These are phyloP conservation scores for Amesomyces nigricolor DNA, from an alignment of 2,329 filamentous ascomycete genomes.

Conservation along the genomic window DNA sequence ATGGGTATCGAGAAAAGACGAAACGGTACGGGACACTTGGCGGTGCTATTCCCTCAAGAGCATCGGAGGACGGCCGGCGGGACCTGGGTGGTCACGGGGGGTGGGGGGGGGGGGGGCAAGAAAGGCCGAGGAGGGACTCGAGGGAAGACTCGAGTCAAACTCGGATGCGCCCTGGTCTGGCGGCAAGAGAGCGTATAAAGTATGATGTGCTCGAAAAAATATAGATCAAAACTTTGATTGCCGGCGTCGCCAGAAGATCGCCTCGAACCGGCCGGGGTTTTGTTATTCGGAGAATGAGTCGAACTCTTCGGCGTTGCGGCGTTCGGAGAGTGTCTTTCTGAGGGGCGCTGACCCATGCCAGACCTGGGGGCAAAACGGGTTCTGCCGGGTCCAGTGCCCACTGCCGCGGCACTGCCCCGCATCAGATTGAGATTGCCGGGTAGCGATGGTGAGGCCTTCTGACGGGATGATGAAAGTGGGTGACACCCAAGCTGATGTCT, in stretches of 20 bases:
- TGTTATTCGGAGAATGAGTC: neutral
- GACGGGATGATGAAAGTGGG: constrained; percentile 9
- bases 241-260: too few relatives aligned
- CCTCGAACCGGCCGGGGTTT: too few relatives aligned
- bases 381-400: constrained; percentile 4
- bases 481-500: neutral
- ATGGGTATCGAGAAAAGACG: neutral
- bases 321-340: constrained; percentile 2
- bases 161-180: too few relatives aligned
- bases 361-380: neutral
- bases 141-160: neutral
- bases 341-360: neutral
- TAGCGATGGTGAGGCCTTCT: neutral
- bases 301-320: constrained; percentile 11
- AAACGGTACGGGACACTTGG: neutral
- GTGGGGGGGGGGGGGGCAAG: too few relatives aligned
- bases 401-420: constrained; percentile 13
- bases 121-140: too few relatives aligned
- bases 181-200: too few relatives aligned
- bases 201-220: too few relatives aligned
- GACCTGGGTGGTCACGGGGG: neutral
- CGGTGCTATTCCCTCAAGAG: neutral
- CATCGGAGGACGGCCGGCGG: constrained; percentile 8
- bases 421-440: neutral
- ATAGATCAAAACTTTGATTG: too few relatives aligned